phyloP scores from a whole-genome alignment of 257 asterid genomes.

The Penstemon eatonii region DNA sequence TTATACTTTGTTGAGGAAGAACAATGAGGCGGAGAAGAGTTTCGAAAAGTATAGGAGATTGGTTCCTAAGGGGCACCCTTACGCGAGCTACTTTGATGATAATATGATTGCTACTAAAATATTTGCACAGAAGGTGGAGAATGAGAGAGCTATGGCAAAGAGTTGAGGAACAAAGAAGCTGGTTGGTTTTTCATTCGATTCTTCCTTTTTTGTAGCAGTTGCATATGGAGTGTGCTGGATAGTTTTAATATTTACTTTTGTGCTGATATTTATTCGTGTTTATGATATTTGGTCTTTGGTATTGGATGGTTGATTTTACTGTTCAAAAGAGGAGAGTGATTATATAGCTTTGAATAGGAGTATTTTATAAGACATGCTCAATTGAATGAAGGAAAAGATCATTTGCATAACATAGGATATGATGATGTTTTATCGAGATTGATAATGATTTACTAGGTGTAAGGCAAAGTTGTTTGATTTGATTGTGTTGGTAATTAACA shows the following conservation, averaged over 20 bases:
- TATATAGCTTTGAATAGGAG: constrained; percentile 16
- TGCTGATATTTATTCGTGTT: constrained; percentile 16
- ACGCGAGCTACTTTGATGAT: constrained; percentile 73
- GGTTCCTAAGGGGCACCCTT: constrained; percentile 90
- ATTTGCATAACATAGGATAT: constrained; percentile 6
- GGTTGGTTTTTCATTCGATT: background rate
- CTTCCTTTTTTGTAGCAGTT: background rate
- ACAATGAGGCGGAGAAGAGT: constrained; percentile 70
- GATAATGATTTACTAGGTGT: background rate
- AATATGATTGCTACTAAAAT: constrained; percentile 82
- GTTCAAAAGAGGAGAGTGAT: constrained; percentile 6
- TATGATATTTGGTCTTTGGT: constrained; percentile 22
- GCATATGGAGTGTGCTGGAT: constrained; percentile 12
- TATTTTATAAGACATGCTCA: constrained; percentile 10
- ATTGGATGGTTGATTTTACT: background rate
- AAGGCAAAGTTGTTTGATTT: background rate
- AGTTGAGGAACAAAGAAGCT: constrained; percentile 27
- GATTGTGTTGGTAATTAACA: background rate
- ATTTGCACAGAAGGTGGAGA: constrained; percentile 75
- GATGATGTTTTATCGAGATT: background rate
- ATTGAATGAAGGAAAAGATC: constrained; percentile 11
- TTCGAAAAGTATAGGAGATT: constrained; percentile 77
- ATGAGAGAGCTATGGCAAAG: constrained; percentile 53
- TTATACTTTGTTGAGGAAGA: constrained; percentile 73
- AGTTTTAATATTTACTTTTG: constrained; percentile 28